Evolutionary conservation across 805 yeast species (phyloP), one percentile per base, ranked within the genome.

Genomic region (Osmozyma mogii): DNA sequence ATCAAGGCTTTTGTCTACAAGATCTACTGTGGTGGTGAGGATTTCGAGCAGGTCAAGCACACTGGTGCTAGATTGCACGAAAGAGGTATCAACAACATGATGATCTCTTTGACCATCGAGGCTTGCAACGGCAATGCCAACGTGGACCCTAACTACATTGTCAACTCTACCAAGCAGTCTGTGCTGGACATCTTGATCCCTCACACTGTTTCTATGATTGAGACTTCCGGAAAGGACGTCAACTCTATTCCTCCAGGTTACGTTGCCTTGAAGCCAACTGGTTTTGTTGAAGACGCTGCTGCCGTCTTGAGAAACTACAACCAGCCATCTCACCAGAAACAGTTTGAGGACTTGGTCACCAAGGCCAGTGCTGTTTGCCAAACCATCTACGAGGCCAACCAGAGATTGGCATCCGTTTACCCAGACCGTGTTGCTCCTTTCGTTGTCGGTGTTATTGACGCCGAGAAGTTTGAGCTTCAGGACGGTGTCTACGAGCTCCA

Each of bases 231-330:
- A 4, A 55, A 54, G 30, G 65, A 67, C 39, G 61, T 79, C 40
- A 79, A 83, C 51, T 66, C 73, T 10, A 73, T 89, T 18, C 87
- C 95, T 7, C 84, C 95, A 3, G 95, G 95, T 15, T 88, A 84
- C 55, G 83, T 85, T 34, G 97, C 95, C 3, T 64, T 88, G 49
- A 88, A 88, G 60, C 96, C 97, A 28, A 84, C 95, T 15, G 97
- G 96, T 2, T 67, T 89, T 41, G 75, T 84, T 35, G 64, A 71
- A 21, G 71, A 83, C 52, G 94, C 96, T 2, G 81, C 83, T 9
- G 67, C 73, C 13, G 82, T 83, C 7, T 65, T 88, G 46, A 63
- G 68, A 35, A 66, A 84, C 58, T 83, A 61, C 56, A 43, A 60
- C 15, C 71, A 59, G 23, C 71, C 61, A 43, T 58, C 64, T 12